Evolutionary conservation across 2,329 filamentous ascomycete species (phyloP), one percentile per base, ranked within the genome.

Genomic region (Diaporthe sp.): DNA sequence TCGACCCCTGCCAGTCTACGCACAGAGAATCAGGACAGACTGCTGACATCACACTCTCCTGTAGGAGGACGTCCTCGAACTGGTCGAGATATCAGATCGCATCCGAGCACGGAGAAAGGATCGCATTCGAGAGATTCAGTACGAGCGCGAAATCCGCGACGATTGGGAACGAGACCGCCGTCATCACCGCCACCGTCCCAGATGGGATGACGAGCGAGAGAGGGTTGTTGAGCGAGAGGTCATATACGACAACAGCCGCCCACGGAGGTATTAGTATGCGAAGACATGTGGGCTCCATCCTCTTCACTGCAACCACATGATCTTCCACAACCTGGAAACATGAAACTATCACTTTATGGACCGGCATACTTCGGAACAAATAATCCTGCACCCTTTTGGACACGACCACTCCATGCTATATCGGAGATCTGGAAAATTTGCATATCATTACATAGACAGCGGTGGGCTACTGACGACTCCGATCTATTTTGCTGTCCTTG

Each of bases 11-110:
- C 30, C 58, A 58, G 25, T 13, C 45, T 15, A 47, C 3, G 28
- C 30, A 9, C 35, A 30, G 22, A 42, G 9, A 30, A 28, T 38
- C 30, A 8, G 15, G 28, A 3, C 17, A 38, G 71, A 22, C 52
- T 76, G 74, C 85, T 87, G 80, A 87, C 79, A 42, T 6, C 12
- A 15, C 22, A 12, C 42, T 3, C 25, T 6, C 35, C 15, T 35
- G 71, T 79, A 98, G 95, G 95, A 97, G 81, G 95, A 98, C 78
- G 94, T 98, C 61, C 89, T 95, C 57, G 92, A 93, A 77, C 90
- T 98, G 5, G 94, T 97, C 35, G 91, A 97, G 77, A 83, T 97
- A 4, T 95, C 95, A 0, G 94, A 97, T 76, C 90, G 94, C 28
- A 97, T 98, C 80, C 93, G 95, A 47, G 90, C 90, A 73, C 89